Conservation (phyloP, 2,329 filamentous ascomycete species). For the Venturia oleaginea region DNA sequence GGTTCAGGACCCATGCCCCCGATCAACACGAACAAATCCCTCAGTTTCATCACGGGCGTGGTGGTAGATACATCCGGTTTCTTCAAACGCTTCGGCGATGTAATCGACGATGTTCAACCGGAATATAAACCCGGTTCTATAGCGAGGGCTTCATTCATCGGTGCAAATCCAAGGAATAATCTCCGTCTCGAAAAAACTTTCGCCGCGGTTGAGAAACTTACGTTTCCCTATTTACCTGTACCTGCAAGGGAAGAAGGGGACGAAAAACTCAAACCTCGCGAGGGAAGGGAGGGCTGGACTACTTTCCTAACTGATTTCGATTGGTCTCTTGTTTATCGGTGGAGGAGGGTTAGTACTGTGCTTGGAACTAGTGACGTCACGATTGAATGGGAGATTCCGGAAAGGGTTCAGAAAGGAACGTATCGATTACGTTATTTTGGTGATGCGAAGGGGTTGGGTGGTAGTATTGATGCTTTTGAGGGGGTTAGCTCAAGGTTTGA, state of each 20-base stretch:
- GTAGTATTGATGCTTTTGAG: constrained; percentile 57
- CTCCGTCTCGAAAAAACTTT: constrained; percentile 70
- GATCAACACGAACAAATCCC: constrained; percentile 64
- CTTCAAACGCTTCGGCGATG: constrained; percentile 61
- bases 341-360: constrained; percentile 62
- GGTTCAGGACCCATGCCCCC: constrained; percentile 57
- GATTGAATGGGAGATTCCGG: constrained; percentile 66
- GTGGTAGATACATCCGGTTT: constrained; percentile 60
- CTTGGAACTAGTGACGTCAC: constrained; percentile 70
- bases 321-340: constrained; percentile 75
- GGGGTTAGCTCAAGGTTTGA: constrained; percentile 43
- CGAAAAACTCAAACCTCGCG: constrained; percentile 8
- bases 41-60: constrained; percentile 74
- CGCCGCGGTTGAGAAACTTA: constrained; percentile 61
- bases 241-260: not conserved
- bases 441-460: constrained; percentile 61
- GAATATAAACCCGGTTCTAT: constrained; percentile 52
- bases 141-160: constrained; percentile 64
- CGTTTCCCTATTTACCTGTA: constrained; percentile 18
- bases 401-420: constrained; percentile 43
- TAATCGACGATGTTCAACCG: constrained; percentile 46
- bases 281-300: constrained; percentile 44
- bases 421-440: constrained; percentile 81
- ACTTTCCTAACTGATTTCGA: constrained; percentile 64
- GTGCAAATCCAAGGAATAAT: constrained; percentile 84